Conservation (phyloP, 2,329 filamentous ascomycete species). For the Ceratocystis eucalypticola region DNA sequence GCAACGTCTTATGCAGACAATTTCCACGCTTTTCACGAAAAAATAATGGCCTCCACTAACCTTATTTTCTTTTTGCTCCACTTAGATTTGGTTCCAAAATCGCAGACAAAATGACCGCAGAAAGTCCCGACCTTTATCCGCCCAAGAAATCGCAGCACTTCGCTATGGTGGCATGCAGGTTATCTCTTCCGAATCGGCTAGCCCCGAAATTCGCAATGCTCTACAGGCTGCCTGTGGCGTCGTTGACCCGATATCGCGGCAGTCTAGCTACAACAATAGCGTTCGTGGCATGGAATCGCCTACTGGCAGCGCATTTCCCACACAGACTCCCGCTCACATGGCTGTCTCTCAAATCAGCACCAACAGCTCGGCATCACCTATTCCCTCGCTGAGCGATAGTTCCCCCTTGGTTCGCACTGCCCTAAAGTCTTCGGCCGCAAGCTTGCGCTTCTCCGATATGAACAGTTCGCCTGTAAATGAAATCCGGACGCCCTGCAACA, state of each 20-base stretch:
- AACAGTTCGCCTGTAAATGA: constrained; percentile 18
- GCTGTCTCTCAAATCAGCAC: constrained; percentile 5
- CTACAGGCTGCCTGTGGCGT: constrained; percentile 22
- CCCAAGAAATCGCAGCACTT: constrained; percentile 57
- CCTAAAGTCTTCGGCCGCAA: background rate
- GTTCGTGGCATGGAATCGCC: constrained; percentile 8
- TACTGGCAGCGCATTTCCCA: constrained; percentile 16
- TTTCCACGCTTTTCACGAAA: background rate
- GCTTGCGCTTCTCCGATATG: constrained; percentile 6
- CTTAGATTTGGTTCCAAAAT: constrained; percentile 97
- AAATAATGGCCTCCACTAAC: background rate
- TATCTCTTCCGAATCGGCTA: constrained; percentile 32
- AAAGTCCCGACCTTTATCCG: constrained; percentile 69
- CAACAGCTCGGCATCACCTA: constrained; percentile 9
- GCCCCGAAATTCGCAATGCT: constrained; percentile 21
- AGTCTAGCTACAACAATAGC: constrained; percentile 16
- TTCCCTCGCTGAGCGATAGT: constrained; percentile 17
- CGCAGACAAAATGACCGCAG: constrained; percentile 82
- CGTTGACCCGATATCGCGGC: constrained; percentile 24
- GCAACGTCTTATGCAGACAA: background rate
- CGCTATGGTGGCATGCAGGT: constrained; percentile 41
- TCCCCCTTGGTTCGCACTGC: constrained; percentile 13
- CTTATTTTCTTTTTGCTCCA: background rate
- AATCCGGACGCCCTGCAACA: constrained; percentile 17
- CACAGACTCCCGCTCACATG: constrained; percentile 23